Evolutionary conservation across 805 yeast genomes (phyloP), one percentile per base, ranked within the genome.

Genomic region (Brettanomyces anomalus): DNA sequence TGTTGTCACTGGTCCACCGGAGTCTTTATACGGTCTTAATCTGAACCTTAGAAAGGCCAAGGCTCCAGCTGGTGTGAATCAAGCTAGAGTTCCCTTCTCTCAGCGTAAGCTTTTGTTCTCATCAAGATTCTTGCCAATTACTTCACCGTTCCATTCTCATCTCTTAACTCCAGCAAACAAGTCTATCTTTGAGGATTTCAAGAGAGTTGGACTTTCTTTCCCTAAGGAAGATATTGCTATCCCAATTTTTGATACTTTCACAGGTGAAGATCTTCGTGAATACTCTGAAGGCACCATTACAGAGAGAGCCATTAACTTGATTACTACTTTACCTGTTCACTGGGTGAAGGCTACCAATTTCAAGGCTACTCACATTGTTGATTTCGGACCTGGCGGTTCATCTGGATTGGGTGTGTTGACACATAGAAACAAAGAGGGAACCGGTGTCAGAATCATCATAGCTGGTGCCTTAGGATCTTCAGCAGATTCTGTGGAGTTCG

Each of bases 311-410:
- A 81, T 84, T 47, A 78, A 79, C 62, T 82, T 89, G 57, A 89
- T 93, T 64, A 86, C 93, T 42, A 80, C 79, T 58, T 74, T 86
- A 57, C 87, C 95, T 36, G 99, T 93, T 50, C 75, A 85, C 67
- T 93, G 99, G 99, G 97, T 93, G 69, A 52, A 54, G 24, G 94
- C 97, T 26, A 89, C 97, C 32, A 61, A 76, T 51, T 86, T 85
- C 62, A 62, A 75, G 39, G 76, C 93, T 21, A 85, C 97, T 38
- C 98, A 93, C 62, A 77, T 93, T 55, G 65, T 93, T 49, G 99
- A 93, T 68, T 93, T 93, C 56, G 99, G 99, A 62, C 99, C 98
- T 48, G 98, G 99, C 67, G 97, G 97, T 55, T 80, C 86, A 33
- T 85, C 97, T 37, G 99, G 98, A 56, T 73, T 93, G 52, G 98